A percentile compares a stretch with the other conserved stretches of the same genome.
Evolutionary conservation across 2,329 filamentous ascomycete species (phyloP).

Genomic region (Samsoniella hepiali): DNA sequence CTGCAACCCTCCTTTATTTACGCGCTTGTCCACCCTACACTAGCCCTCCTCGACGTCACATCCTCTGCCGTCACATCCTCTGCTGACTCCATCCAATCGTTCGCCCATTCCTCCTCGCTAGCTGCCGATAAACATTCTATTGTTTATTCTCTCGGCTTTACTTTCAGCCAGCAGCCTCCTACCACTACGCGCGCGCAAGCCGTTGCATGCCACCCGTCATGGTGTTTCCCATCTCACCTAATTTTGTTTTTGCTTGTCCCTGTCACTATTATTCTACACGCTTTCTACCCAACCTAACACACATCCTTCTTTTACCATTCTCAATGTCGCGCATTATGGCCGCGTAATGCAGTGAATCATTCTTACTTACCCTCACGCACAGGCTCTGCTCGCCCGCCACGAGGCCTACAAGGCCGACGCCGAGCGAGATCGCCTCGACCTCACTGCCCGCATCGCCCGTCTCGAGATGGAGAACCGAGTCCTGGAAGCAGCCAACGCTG

Average conservation of each 20-base stretch:
- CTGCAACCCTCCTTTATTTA: background rate
- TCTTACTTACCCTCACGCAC: slow-evolving; percentile 45
- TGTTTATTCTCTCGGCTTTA: slow-evolving; percentile 1
- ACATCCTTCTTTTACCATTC: background rate
- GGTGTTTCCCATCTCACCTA: slow-evolving; percentile 8
- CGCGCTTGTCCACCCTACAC: background rate
- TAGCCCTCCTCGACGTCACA: background rate
- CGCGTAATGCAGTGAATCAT: slow-evolving; percentile 10
- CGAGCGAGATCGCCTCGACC: slow-evolving; percentile 74
- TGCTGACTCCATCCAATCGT: background rate
- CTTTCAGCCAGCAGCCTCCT: background rate
- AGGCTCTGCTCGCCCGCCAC: slow-evolving; percentile 89
- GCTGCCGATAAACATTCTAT: background rate
- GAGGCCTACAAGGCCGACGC: slow-evolving; percentile 93
- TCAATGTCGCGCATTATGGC: background rate
- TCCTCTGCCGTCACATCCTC: background rate
- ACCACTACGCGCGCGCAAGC: background rate
- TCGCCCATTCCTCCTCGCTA: background rate
- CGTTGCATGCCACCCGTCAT: slow-evolving; percentile 7
- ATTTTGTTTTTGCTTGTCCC: slow-evolving; percentile 19
- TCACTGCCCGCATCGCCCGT: slow-evolving; percentile 69
- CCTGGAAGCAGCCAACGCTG: slow-evolving; percentile 73
- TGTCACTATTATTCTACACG: slow-evolving; percentile 20
- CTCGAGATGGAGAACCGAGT: slow-evolving; percentile 72
- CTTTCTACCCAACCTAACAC: background rate